Evolutionary conservation across 805 yeast genomes (phyloP), one percentile per base, ranked within the genome.

Genomic region (Candida sphagnicola): DNA sequence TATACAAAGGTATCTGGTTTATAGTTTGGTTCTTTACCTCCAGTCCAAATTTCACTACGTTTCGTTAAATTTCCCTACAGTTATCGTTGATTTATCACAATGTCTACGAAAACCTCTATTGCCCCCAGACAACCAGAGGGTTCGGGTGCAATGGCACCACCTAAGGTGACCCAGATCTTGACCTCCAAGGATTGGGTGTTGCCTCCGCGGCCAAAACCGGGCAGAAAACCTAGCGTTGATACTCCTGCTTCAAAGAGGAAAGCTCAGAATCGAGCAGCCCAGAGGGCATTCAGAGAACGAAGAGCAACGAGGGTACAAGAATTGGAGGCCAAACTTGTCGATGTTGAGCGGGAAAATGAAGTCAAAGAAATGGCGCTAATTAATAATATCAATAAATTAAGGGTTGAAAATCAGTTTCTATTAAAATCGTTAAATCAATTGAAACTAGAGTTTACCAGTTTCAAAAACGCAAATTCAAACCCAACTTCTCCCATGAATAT

Each of bases 191-290:
- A 74, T 43, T 77, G 82, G 82, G 80, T 53, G 3, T 56, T 77
- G 31, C 82, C 82, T 4, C 82, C 82, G 5, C 59, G 82, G 40
- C 82, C 82, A 4, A 75, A 77, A 48, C 82, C 82, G 0, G 82
- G 82, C 4, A 53, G 70, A 40, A 79, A 79, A 57, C 84, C 84
- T 12, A 67, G 80, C 46, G 73, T 75, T 4, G 95, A 87, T 47
- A 77, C 90, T 0, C 95, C 95, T 0, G 89, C 90, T 1, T 78
- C 83, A 16, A 85, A 86, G 58, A 67, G 96, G 38, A 87, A 87
- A 60, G 95, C 95, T 3, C 96, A 85, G 59, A 89, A 89, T 56
- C 67, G 96, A 42, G 95, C 93, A n/a, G 95, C 96, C 16, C 95
- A 90, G 67, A 57, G 95, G 41, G 95, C 97, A 2, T 86, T 87